Evolutionary conservation across 2,329 filamentous ascomycete species (phyloP).

Genomic region (Ascochyta viciae-villosae): DNA sequence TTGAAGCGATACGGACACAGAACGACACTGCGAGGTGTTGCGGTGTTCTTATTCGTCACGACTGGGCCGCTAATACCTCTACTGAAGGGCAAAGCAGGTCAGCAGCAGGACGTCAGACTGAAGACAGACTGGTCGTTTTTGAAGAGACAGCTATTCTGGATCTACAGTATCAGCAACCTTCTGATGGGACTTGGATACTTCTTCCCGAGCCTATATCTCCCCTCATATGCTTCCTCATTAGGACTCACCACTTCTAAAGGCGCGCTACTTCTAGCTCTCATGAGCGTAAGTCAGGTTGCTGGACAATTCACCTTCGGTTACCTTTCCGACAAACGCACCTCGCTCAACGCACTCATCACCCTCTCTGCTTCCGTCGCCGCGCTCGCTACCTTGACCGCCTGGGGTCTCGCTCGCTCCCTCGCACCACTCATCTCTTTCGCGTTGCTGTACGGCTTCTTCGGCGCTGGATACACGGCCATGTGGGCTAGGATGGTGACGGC

Average conservation of each 20-base stretch:
- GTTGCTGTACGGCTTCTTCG: constrained; percentile 51
- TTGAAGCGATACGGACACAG: constrained; percentile 48
- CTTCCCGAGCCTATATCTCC: constrained; percentile 49
- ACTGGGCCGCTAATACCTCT: constrained; percentile 44
- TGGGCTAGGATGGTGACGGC: constrained; percentile 53
- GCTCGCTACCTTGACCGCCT: constrained; percentile 47
- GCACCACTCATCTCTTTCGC: constrained; percentile 46
- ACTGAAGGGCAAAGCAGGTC: constrained; percentile 48
- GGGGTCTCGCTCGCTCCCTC: constrained; percentile 51
- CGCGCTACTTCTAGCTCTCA: constrained; percentile 42
- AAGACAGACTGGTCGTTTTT: constrained; percentile 43
- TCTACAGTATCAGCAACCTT: constrained; percentile 48
- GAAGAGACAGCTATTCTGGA: constrained; percentile 30
- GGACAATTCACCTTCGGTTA: constrained; percentile 46
- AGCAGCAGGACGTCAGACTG: constrained; percentile 28
- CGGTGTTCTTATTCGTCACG: constrained; percentile 39
- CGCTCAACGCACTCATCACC: constrained; percentile 42
- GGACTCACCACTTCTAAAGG: constrained; percentile 31
- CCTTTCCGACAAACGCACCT: constrained; percentile 44
- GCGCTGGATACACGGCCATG: constrained; percentile 46
- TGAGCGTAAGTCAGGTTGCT: constrained; percentile 43
- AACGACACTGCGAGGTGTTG: constrained; percentile 51
- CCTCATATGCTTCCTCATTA: constrained; percentile 38
- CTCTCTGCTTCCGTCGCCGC: constrained; percentile 39
- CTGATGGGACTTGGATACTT: constrained; percentile 50